A percentile compares a stretch with the other conserved stretches of the same genome.
Evolutionary conservation across 352 stramenopile species (phyloP).

Genomic region (Aphanomyces astaci): DNA sequence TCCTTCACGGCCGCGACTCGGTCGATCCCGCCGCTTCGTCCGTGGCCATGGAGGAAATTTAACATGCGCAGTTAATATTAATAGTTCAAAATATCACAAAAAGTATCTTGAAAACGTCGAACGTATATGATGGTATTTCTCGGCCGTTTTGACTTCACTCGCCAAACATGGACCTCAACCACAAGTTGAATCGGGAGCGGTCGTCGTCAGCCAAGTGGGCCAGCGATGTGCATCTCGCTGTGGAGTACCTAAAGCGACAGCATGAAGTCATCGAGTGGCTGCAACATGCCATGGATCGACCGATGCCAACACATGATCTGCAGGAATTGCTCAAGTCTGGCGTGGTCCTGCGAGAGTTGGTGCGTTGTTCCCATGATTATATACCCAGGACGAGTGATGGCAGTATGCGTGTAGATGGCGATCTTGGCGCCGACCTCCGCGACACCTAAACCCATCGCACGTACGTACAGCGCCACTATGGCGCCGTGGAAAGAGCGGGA

Average conservation of each 20-base stretch:
- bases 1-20: conserved; percentile 44
- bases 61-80: too few relatives aligned
- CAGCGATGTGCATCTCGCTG: background rate
- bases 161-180: background rate
- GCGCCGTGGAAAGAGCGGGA: conserved; percentile 79
- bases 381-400: background rate
- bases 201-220: conserved; percentile 10
- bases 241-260: conserved; percentile 10
- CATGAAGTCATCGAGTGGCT: background rate
- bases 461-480: conserved; percentile 59
- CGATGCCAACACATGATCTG: conserved; percentile 2
- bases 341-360: conserved; percentile 65
- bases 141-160: background rate
- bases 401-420: conserved; percentile 30
- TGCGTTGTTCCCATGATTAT: conserved; percentile 17
- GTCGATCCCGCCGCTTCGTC: background rate
- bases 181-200: background rate
- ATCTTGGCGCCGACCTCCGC: conserved; percentile 38
- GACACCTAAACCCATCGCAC: conserved; percentile 31
- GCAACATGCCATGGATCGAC: background rate
- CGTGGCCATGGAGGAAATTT: conserved; percentile 17
- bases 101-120: too few relatives aligned
- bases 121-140: background rate
- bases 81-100: too few relatives aligned
- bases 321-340: conserved; percentile 47